Percentiles rank a stretch among this genome's conserved stretches.
Conservation (phyloP, 257 asterid species). For the Leonotis leonurus region DNA sequence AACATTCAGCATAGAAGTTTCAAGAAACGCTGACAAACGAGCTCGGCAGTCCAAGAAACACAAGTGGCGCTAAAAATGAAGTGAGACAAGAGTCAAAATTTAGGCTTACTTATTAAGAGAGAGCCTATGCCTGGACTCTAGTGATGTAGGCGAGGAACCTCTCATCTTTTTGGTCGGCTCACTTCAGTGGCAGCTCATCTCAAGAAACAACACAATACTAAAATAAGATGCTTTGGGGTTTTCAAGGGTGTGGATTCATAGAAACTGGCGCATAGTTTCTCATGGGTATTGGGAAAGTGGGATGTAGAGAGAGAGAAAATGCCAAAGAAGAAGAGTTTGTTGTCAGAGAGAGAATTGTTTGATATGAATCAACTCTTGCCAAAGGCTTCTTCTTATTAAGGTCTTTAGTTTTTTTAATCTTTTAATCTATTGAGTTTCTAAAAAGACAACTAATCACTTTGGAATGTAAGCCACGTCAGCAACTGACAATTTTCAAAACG, state of each 20-base stretch:
- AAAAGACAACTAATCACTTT: too few species aligned
- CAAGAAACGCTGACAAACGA: background rate
- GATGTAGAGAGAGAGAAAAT: constrained; percentile 21
- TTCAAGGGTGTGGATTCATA: background rate
- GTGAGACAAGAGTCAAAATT: background rate
- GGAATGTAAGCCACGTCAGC: too few species aligned
- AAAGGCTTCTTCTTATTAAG: too few species aligned
- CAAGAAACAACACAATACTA: background rate
- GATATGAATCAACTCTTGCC: constrained; percentile 2
- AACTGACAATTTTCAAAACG: too few species aligned
- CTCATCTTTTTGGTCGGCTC: constrained; percentile 36
- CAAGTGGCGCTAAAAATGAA: background rate
- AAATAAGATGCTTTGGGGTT: background rate
- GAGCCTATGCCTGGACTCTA: constrained; percentile 58
- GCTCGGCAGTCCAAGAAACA: background rate
- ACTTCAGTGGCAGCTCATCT: constrained; percentile 27
- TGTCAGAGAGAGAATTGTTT: constrained; percentile 15
- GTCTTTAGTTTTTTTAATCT: background rate
- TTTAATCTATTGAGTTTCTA: too few species aligned
- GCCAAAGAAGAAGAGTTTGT: constrained; percentile 33
- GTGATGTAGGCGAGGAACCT: constrained; percentile 47
- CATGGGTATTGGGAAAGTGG: constrained; percentile 1
- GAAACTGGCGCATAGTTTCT: background rate
- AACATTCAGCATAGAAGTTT: background rate
- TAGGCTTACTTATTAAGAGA: constrained; percentile 35